Conservation (phyloP, 108 stramenopile genomes). For the Fragilariopsis cylindrus region DNA sequence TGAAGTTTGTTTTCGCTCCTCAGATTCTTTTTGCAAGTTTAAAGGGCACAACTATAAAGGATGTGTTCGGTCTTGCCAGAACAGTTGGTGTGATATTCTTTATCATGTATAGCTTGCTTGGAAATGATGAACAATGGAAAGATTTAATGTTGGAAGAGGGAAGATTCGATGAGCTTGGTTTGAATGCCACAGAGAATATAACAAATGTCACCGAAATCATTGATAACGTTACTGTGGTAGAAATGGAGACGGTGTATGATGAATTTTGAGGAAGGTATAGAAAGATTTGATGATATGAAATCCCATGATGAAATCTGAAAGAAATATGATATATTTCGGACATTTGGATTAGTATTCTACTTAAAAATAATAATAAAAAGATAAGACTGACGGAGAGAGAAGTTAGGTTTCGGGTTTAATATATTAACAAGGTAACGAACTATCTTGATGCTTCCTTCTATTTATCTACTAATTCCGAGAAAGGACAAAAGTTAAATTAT, state of each 20-base stretch:
- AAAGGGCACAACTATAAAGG: conserved; percentile 87
- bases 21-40: conserved; percentile 87
- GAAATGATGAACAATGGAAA: conserved; percentile 79
- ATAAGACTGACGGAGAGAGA: not conserved
- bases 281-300: not conserved
- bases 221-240: conserved; percentile 2
- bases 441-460: no score
- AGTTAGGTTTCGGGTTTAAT: not conserved
- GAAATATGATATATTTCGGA: not conserved
- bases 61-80: conserved; percentile 65
- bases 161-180: conserved; percentile 47
- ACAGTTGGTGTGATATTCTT: conserved; percentile 78
- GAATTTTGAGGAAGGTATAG: conserved; percentile 5
- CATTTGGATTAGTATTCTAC: not conserved
- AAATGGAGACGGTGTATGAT: conserved; percentile 11
- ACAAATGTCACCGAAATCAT: conserved; percentile 28
- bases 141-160: conserved; percentile 79
- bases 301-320: not conserved
- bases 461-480: not conserved
- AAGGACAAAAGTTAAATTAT: not conserved
- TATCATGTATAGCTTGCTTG: conserved; percentile 81
- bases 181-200: conserved; percentile 30
- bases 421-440: not conserved
- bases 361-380: not conserved
- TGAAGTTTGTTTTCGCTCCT: conserved; percentile 92